A percentile compares a stretch with the other conserved stretches of the same genome.
phyloP scores from a whole-genome alignment of 768 basidiomycete species.

The Psilocybe cyanescens region DNA sequence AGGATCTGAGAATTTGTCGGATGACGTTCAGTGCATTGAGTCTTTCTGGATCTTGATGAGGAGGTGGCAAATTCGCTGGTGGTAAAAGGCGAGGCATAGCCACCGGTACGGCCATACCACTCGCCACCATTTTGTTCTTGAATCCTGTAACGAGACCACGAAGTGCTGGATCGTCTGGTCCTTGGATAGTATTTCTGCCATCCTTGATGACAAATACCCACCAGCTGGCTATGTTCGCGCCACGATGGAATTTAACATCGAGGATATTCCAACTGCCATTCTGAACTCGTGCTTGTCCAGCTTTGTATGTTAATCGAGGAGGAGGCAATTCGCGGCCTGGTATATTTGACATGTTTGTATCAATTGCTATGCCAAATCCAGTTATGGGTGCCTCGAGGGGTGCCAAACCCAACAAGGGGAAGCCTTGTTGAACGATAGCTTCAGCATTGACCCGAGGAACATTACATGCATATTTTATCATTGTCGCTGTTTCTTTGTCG shows the following conservation, averaged over 20 bases:
- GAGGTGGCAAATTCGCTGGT: constrained; percentile 30
- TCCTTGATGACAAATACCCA: constrained; percentile 71
- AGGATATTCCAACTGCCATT: constrained; percentile 82
- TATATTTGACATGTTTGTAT: constrained; percentile 59
- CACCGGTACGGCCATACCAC: constrained; percentile 59
- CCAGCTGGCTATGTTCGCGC: constrained; percentile 58
- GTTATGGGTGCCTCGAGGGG: constrained; percentile 36
- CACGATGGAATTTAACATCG: constrained; percentile 67
- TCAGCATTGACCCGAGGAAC: constrained; percentile 62
- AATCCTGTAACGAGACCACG: constrained; percentile 54
- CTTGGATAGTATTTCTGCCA: constrained; percentile 37
- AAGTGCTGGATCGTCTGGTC: constrained; percentile 47
- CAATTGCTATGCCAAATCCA: constrained; percentile 65
- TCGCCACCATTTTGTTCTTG: constrained; percentile 51
- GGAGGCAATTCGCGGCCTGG: constrained; percentile 68
- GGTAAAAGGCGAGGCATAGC: constrained; percentile 42
- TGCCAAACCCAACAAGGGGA: constrained; percentile 54
- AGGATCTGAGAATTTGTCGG: constrained; percentile 38
- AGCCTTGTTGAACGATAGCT: constrained; percentile 60
- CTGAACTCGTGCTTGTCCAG: constrained; percentile 44
- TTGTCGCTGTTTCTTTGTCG: constrained; percentile 64
- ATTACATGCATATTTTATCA: constrained; percentile 74
- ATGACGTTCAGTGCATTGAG: constrained; percentile 43
- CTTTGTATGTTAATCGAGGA: constrained; percentile 60
- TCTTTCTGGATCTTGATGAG: constrained; percentile 38